Base-by-base conservation (phyloP, 129 eudicot genomes). In the Lactuca sativa region DNA sequence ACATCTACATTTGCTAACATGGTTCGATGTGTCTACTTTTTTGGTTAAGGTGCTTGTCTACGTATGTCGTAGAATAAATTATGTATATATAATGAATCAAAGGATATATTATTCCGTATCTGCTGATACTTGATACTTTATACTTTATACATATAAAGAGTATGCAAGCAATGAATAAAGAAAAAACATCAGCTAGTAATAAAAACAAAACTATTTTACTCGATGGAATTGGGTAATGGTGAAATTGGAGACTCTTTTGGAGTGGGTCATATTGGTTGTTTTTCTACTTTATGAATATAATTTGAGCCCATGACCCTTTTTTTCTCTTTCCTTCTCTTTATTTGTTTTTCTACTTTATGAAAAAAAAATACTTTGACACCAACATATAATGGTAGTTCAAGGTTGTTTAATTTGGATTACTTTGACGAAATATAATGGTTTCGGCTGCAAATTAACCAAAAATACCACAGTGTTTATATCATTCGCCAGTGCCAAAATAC, bases 31-130 rank as follows among this genome's bases (percentile, higher is more conserved):
- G 69, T 60, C 33, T 18, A 51, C 75, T 49, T 59, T 73, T 68
- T 73, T 64, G 30, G 68, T 59, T 59, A 21, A 21, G 74, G 75
- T 76, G 80, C 74, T 59, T 60, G 69, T 76, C 80, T 68, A 59
- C 60, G 34, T 53, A 67, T 67, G 54, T 56, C 49, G 10, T 2
- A 11, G 62, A 14, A 59, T 66, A 52, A 41, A 21, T 40, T 32
- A 13, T 73, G 59, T 47, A 33, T 16, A 34, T 3, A 15, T 9
- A 71, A 71, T 9, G 38, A 60, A 17, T 41, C 60, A 32, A 60
- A 51, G 21, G 21, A 18, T 18, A 18, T 7, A 48, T 72, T 14
- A 16, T 33, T 48, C 40, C 63, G 5, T 58, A 58, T 9, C 16
- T 58, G 12, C 25, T 59, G 51, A 72, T 5, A 7, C 21, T 18